phyloP scores from a whole-genome alignment of 805 yeast species.

The Ogataea zsoltii region DNA sequence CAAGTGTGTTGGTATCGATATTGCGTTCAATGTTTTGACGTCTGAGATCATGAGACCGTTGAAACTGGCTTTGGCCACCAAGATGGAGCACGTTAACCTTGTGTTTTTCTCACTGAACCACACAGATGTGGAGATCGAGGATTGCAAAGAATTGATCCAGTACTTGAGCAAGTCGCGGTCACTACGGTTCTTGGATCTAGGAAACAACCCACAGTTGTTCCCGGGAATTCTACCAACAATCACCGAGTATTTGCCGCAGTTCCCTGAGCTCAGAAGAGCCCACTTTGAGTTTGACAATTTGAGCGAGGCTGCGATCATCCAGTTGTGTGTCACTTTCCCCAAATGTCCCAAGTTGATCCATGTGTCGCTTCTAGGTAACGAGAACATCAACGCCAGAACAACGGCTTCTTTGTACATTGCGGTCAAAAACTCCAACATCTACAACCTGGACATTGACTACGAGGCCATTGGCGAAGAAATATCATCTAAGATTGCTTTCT shows the following conservation, averaged over 20 bases:
- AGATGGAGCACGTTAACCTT: constrained; percentile 33
- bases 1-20: constrained; percentile 55
- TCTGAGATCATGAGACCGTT: constrained; percentile 48
- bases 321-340: constrained; percentile 49
- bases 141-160: constrained; percentile 41
- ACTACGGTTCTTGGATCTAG: constrained; percentile 52
- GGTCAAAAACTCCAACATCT: constrained; percentile 48
- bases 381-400: constrained; percentile 42
- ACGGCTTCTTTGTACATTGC: constrained; percentile 53
- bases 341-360: constrained; percentile 49
- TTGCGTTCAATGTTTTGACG: constrained; percentile 54
- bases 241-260: constrained; percentile 45
- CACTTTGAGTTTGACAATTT: constrained; percentile 58
- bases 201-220: constrained; percentile 52
- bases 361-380: constrained; percentile 55
- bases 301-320: constrained; percentile 46
- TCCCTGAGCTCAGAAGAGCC: constrained; percentile 46
- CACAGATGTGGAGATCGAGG: constrained; percentile 42
- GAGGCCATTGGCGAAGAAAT: constrained; percentile 52
- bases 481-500: constrained; percentile 54
- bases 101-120: constrained; percentile 54
- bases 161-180: constrained; percentile 40
- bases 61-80: constrained; percentile 39
- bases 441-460: constrained; percentile 54
- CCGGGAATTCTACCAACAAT: constrained; percentile 50